Conservation (phyloP, 306 rosid species). For the Rubus parviflorus region DNA sequence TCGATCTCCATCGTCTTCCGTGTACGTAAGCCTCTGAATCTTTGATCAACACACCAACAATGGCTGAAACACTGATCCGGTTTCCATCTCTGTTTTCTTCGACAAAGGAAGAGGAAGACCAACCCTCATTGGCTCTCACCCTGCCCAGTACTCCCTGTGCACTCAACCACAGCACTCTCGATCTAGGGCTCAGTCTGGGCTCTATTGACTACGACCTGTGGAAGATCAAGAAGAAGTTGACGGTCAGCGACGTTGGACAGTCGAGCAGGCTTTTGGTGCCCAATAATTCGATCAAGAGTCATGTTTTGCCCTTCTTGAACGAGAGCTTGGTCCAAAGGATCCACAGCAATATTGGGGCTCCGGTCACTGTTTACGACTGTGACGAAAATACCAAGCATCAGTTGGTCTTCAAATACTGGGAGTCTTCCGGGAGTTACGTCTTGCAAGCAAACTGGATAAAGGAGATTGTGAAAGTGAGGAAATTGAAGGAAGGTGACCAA, state of each 20-base stretch:
- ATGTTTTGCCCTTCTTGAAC: background rate
- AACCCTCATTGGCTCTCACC: background rate
- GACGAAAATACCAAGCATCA: background rate
- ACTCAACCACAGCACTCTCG: background rate
- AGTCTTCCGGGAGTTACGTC: background rate
- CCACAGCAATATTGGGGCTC: background rate
- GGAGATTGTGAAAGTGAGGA: background rate
- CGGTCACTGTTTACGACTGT: background rate
- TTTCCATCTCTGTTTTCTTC: background rate
- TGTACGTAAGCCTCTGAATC: background rate
- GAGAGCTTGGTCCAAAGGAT: background rate
- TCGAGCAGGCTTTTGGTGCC: background rate
- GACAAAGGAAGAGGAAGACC: background rate
- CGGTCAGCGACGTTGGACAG: background rate
- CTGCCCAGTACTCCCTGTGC: too few relatives aligned
- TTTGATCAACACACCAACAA: background rate
- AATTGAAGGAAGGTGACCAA: background rate
- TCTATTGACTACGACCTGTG: background rate
- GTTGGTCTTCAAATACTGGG: conserved; percentile 1
- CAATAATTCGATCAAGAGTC: background rate
- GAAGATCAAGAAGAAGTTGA: background rate
- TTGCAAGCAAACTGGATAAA: background rate
- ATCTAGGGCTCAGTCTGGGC: background rate
- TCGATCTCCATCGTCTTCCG: background rate
- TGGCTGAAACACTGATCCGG: background rate